These are phyloP conservation scores for Geotrichum fermentans DNA, from an alignment of 1,139 yeast species.

Conservation along the genomic window DNA sequence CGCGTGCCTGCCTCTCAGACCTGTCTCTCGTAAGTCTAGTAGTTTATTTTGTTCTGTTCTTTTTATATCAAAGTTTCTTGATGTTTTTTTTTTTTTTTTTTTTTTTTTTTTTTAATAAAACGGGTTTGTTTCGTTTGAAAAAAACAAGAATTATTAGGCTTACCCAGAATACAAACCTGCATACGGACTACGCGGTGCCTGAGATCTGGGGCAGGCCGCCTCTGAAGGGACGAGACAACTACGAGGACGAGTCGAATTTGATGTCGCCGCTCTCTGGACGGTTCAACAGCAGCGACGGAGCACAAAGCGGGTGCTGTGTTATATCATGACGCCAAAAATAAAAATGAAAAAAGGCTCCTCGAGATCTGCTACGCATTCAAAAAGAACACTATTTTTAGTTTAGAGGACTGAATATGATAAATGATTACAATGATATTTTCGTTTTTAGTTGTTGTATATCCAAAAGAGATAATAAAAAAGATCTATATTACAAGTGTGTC, in stretches of 20 bases:
- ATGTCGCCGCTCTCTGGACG: conserved; percentile 8
- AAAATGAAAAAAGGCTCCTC: neutral
- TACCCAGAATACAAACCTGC: neutral
- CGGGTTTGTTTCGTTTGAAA: no score
- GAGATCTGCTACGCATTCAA: no score
- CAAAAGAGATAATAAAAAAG: neutral
- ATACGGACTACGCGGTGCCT: conserved; percentile 6
- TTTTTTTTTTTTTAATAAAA: no score
- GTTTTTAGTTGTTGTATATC: neutral
- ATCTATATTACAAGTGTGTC: neutral
- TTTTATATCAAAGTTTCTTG: no score
- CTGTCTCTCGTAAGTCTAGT: conserved; percentile 43
- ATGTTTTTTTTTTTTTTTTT: no score
- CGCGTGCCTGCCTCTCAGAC: conserved; percentile 69
- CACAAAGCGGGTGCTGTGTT: neutral
- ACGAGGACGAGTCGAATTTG: neutral
- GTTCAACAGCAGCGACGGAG: neutral
- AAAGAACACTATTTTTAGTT: no score
- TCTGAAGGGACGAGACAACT: neutral
- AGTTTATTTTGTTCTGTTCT: no score
- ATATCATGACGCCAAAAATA: neutral
- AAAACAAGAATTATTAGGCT: neutral
- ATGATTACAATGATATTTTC: no score
- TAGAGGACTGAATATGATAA: no score
- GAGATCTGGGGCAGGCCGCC: conserved; percentile 9